Base-by-base conservation (phyloP, 345 rosid genomes). In the Eutrema heterophyllum region DNA sequence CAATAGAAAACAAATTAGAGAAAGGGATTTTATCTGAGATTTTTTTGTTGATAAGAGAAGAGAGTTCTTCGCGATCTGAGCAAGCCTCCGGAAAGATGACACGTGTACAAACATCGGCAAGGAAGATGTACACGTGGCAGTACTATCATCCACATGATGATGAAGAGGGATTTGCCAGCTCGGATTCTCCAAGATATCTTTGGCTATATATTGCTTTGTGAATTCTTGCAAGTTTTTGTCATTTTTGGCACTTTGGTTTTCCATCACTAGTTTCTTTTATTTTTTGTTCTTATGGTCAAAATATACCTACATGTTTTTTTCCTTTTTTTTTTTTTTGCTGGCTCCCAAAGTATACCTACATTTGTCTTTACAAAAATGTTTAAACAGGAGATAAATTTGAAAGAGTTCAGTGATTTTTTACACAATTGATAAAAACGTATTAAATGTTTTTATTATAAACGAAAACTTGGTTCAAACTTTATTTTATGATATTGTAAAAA, bases 41-140 rank as follows among this genome's bases (percentile, higher is more conserved):
- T 84, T 74, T 85, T 78, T 72, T 66, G 87, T 75, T 76, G 99
- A 94, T 91, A 94, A 94, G 96, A 80, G 88, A 83, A 35, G 55
- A 72, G 84, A 50, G 70, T 74, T 79, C 12, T 78, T 72, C 85
- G 97, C 88, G 86, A 94, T 94, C 97, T 85, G 60, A 67, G 72
- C 24, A 78, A 75, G 63, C 97, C 97, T 88, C 54, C 93, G 75
- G 67, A 1, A 26, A 57, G 3, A 2, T 69, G 96, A 85, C 99
- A 91, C 86, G 91, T 93, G 96, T 83, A 78, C 0, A 41, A 7
- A 52, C 62, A 67, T 68, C 76, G 78, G 65, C 50, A 8, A 12
- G 0, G 1, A 9, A 39, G 66, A 26, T 3, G 12, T 3, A 65
- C 84, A 78, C 89, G 89, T 89, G 98, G 91, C 88, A 6, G 2